phyloP scores from a whole-genome alignment of 2,329 filamentous ascomycete species.

The Fusarium paranaense region DNA sequence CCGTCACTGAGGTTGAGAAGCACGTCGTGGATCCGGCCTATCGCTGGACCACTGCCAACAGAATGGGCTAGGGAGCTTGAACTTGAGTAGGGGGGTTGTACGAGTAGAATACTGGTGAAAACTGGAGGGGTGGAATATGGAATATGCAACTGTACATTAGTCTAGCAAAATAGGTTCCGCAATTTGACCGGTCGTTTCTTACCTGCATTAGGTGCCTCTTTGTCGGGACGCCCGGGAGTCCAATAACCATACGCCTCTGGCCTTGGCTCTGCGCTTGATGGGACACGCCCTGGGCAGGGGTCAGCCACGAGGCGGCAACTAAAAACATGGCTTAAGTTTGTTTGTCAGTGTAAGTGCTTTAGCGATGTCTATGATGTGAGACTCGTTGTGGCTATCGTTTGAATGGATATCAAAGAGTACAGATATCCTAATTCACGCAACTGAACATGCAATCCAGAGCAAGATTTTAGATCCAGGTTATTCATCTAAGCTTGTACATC shows the following conservation, averaged over 20 bases:
- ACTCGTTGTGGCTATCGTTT: background rate
- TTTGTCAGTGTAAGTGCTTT: background rate
- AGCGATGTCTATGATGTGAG: background rate
- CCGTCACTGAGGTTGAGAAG: conserved; percentile 11
- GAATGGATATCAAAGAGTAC: background rate
- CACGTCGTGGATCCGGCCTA: conserved; percentile 13
- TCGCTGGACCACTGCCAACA: conserved; percentile 29
- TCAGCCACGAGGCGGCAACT: background rate
- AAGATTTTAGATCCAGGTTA: background rate
- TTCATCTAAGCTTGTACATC: background rate
- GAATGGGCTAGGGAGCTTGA: background rate
- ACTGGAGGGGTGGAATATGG: background rate
- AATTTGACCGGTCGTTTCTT: background rate
- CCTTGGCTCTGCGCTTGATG: background rate
- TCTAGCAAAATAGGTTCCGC: background rate
- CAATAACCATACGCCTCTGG: background rate
- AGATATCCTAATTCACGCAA: too few species aligned
- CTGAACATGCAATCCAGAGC: background rate
- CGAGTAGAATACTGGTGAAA: background rate
- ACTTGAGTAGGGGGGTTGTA: background rate
- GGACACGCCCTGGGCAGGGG: background rate
- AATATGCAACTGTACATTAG: background rate
- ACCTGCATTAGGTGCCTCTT: background rate
- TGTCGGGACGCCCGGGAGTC: background rate
- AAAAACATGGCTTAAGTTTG: background rate